These are phyloP conservation scores for Candida sphagnicola DNA, from an alignment of 805 yeast species.

Conservation along the genomic window DNA sequence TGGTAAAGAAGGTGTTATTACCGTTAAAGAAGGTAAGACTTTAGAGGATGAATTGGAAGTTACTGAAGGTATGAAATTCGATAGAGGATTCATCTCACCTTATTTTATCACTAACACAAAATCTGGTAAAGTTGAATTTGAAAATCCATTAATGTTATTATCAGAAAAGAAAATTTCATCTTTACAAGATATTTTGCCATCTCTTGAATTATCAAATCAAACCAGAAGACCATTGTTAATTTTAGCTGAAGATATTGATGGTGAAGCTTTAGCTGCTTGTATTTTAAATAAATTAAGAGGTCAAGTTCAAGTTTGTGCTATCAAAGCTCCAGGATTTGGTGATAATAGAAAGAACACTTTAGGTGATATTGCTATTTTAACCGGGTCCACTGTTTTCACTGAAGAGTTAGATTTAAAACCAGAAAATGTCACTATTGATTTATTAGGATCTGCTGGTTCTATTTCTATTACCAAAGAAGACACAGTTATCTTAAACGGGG, in stretches of 20 bases:
- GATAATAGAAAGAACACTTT: constrained; percentile 96
- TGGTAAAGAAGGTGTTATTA: constrained; percentile 98
- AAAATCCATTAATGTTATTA: constrained; percentile 83
- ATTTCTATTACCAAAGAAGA: constrained; percentile 93
- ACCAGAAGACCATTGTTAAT: constrained; percentile 89
- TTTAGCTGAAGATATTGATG: constrained; percentile 94
- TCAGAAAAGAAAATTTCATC: constrained; percentile 88
- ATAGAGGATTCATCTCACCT: constrained; percentile 95
- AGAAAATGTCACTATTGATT: constrained; percentile 85
- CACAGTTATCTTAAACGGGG: constrained; percentile 90
- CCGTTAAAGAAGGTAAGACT: constrained; percentile 96
- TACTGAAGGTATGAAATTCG: constrained; percentile 96
- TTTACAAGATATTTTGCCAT: constrained; percentile 87
- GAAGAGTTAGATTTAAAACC: constrained; percentile 96
- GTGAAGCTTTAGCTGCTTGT: constrained; percentile 98
- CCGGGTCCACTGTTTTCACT: constrained; percentile 90
- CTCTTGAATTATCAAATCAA: constrained; percentile 90
- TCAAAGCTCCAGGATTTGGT: constrained; percentile 98
- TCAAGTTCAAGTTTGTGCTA: constrained; percentile 95
- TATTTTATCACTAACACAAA: constrained; percentile 94
- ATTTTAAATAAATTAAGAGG: constrained; percentile 96
- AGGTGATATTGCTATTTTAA: constrained; percentile 90
- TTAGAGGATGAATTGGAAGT: constrained; percentile 94
- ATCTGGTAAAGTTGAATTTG: constrained; percentile 90
- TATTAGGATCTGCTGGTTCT: constrained; percentile 88